phyloP scores from a whole-genome alignment of 805 yeast genomes.

The Wickerhamiella lipophila region DNA sequence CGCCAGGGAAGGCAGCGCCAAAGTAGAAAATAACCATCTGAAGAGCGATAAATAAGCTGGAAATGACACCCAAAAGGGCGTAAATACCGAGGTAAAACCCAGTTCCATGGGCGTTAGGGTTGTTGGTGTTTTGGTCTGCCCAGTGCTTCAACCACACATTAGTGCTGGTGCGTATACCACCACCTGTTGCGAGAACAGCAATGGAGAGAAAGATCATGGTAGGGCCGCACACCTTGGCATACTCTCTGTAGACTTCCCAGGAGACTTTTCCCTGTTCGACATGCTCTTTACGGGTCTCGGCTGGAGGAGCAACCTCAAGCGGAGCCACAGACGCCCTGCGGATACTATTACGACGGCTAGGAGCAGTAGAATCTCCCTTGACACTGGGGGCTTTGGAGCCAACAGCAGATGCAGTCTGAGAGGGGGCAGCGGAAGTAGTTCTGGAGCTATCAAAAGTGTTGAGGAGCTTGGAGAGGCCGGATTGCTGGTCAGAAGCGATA shows the following conservation, averaged over 20 bases:
- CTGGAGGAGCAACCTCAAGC: constrained; percentile 27
- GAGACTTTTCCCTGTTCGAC: constrained; percentile 89
- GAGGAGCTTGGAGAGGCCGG: neutral
- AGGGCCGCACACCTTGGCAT: constrained; percentile 79
- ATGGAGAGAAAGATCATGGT: constrained; percentile 47
- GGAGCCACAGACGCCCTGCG: constrained; percentile 58
- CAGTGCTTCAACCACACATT: constrained; percentile 94
- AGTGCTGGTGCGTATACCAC: constrained; percentile 49
- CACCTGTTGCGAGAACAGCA: constrained; percentile 35
- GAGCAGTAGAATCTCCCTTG: neutral
- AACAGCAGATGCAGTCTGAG: neutral
- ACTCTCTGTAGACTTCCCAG: constrained; percentile 69
- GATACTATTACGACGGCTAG: constrained; percentile 22
- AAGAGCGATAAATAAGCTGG: constrained; percentile 39
- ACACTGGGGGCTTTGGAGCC: neutral
- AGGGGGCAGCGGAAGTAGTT: neutral
- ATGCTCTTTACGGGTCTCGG: constrained; percentile 44
- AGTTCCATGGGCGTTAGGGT: constrained; percentile 50
- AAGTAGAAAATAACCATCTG: constrained; percentile 42
- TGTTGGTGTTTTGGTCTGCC: constrained; percentile 75
- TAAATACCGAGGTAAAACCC: constrained; percentile 62
- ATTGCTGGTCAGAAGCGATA: constrained; percentile 6
- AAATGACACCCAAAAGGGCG: constrained; percentile 56
- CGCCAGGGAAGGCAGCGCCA: constrained; percentile 54
- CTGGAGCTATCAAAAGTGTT: neutral